phyloP scores from a whole-genome alignment of 2,329 filamentous ascomycete genomes.

The Xylogone sp. region DNA sequence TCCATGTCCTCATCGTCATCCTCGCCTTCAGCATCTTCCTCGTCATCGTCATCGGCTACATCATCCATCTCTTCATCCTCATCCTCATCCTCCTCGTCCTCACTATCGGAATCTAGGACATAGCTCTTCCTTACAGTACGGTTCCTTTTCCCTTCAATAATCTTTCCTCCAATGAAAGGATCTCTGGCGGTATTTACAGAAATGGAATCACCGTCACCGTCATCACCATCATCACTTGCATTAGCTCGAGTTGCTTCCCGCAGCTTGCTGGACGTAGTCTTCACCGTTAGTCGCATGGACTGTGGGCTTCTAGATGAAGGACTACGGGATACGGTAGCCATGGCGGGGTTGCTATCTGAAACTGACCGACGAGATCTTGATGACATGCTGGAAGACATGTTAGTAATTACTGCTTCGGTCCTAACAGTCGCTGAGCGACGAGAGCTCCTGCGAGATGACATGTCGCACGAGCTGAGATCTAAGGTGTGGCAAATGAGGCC shows the following conservation, averaged over 20 bases:
- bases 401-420: constrained; percentile 24
- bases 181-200: constrained; percentile 15
- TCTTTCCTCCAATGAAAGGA: constrained; percentile 24
- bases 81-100: constrained; percentile 24
- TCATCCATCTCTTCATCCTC: constrained; percentile 19
- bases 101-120: constrained; percentile 45
- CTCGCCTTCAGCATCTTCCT: constrained; percentile 32
- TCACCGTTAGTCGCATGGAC: constrained; percentile 29
- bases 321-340: constrained; percentile 27
- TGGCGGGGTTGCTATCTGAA: constrained; percentile 14
- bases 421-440: constrained; percentile 24
- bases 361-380: constrained; percentile 24
- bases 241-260: constrained; percentile 25
- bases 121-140: constrained; percentile 30
- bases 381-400: constrained; percentile 18
- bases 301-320: constrained; percentile 19
- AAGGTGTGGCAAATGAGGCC: not conserved
- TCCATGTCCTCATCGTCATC: constrained; percentile 31
- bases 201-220: constrained; percentile 8
- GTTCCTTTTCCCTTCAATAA: constrained; percentile 25
- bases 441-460: constrained; percentile 24
- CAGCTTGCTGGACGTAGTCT: constrained; percentile 29
- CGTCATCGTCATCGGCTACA: constrained; percentile 20
- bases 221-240: constrained; percentile 6
- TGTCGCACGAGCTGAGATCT: constrained; percentile 6